A percentile compares a stretch with the other conserved stretches of the same genome.
These are phyloP conservation scores for Penicillium rolfsii DNA, from an alignment of 2,329 filamentous ascomycete species.

Conservation along the genomic window DNA sequence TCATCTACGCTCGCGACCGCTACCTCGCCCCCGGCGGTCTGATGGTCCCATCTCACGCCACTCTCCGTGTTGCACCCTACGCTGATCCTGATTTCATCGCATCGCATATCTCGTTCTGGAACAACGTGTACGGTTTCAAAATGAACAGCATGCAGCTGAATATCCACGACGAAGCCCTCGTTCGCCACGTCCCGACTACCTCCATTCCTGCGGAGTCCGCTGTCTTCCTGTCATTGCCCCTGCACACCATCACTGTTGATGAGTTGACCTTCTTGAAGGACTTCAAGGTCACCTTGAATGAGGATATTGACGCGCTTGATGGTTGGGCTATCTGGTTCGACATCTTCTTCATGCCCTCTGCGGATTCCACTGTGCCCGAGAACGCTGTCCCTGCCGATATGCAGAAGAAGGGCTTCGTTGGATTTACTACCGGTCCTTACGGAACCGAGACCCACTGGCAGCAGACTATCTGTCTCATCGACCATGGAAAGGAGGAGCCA, in stretches of 20 bases:
- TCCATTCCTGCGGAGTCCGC: conserved; percentile 58
- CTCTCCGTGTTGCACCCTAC: conserved; percentile 79
- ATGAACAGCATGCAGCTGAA: conserved; percentile 87
- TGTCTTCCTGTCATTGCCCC: conserved; percentile 74
- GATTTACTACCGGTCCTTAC: conserved; percentile 84
- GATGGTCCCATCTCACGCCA: conserved; percentile 83
- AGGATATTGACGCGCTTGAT: conserved; percentile 71
- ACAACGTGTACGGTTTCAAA: conserved; percentile 90
- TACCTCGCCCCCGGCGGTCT: conserved; percentile 81
- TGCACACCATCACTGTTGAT: conserved; percentile 70
- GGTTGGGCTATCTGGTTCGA: conserved; percentile 94
- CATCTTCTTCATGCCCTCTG: conserved; percentile 77
- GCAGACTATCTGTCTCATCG: conserved; percentile 75
- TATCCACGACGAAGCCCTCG: conserved; percentile 79
- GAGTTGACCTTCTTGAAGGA: conserved; percentile 75
- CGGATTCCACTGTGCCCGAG: conserved; percentile 53
- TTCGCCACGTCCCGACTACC: conserved; percentile 68
- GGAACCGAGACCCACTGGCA: conserved; percentile 86
- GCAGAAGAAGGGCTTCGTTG: conserved; percentile 66
- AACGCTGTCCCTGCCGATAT: conserved; percentile 64
- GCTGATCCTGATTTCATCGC: conserved; percentile 75
- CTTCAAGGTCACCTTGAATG: conserved; percentile 65
- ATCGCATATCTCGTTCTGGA: conserved; percentile 83
- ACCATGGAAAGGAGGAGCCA: conserved; percentile 56
- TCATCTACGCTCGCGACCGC: conserved; percentile 82